phyloP scores from a whole-genome alignment of 257 asterid species.

The Ballota nigra region DNA sequence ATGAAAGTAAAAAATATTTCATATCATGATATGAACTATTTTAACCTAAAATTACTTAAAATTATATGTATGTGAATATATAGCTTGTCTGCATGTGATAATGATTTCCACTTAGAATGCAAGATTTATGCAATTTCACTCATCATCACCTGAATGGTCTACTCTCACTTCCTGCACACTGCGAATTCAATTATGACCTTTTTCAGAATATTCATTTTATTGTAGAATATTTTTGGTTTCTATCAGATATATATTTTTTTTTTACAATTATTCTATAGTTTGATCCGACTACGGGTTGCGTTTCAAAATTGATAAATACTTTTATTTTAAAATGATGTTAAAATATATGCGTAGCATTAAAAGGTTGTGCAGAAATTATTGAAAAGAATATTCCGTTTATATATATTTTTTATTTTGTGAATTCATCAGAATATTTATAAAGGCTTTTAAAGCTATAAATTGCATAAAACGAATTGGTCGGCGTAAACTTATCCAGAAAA shows the following conservation, averaged over 20 bases:
- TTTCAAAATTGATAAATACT: not conserved
- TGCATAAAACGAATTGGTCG: too few relatives aligned
- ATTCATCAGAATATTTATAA: too few relatives aligned
- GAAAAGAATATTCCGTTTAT: not conserved
- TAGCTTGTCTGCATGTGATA: constrained; percentile 31
- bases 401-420: not conserved
- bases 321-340: not conserved
- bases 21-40: too few relatives aligned
- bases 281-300: not conserved
- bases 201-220: not conserved
- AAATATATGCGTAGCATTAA: not conserved
- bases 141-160: not conserved
- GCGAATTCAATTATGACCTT: not conserved
- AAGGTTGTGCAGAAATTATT: not conserved
- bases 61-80: too few relatives aligned
- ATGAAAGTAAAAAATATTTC: too few relatives aligned
- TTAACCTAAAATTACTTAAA: too few relatives aligned
- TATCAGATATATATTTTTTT: not conserved
- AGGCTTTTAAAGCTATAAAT: not conserved
- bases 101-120: constrained; percentile 32
- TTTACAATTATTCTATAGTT: not conserved
- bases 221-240: not conserved
- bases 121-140: constrained; percentile 16
- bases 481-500: too few relatives aligned
- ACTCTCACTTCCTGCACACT: not conserved